Percentiles rank a stretch among this genome's conserved stretches.
Evolutionary conservation across 139 green algal species (phyloP).

Genomic region (Pleodorina starrii): DNA sequence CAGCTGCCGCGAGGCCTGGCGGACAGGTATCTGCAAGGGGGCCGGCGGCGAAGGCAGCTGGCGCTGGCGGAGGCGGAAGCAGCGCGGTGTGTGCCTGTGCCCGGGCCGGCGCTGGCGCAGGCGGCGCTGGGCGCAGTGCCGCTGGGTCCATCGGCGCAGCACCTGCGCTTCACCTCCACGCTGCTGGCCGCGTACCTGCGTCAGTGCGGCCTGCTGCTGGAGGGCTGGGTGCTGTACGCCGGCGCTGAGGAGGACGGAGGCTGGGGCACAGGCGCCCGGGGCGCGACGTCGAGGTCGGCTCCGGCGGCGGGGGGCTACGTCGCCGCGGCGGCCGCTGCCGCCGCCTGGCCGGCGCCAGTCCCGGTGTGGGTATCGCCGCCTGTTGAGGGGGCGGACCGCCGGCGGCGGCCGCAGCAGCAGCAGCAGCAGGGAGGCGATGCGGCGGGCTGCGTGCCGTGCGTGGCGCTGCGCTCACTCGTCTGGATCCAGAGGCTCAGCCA

Average conservation of each 20-base stretch:
- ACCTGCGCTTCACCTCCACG: conserved; percentile 16
- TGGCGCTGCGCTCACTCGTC: neutral
- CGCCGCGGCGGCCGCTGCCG: neutral
- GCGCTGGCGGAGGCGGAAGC: neutral
- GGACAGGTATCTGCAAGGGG: neutral
- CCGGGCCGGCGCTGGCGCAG: neutral
- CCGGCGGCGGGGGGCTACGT: neutral
- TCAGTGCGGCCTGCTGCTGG: neutral
- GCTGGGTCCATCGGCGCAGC: neutral
- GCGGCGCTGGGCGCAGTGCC: neutral
- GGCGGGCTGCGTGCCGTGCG: neutral
- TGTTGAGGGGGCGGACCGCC: no score
- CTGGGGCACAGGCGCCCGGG: no score
- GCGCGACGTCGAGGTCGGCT: neutral
- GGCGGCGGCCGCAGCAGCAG: neutral
- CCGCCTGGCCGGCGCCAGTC: neutral
- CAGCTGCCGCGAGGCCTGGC: neutral
- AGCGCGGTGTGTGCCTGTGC: neutral
- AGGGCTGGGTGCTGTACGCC: conserved; percentile 15
- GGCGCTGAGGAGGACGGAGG: neutral
- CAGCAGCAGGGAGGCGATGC: neutral
- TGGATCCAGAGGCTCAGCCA: neutral
- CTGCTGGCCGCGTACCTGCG: conserved; percentile 16
- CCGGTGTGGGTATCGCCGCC: neutral
- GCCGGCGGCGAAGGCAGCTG: neutral